Percentiles rank a stretch among this genome's conserved stretches.
phyloP scores from a whole-genome alignment of 1,284 basidiomycete genomes.

The Boletus albobrunnescens region DNA sequence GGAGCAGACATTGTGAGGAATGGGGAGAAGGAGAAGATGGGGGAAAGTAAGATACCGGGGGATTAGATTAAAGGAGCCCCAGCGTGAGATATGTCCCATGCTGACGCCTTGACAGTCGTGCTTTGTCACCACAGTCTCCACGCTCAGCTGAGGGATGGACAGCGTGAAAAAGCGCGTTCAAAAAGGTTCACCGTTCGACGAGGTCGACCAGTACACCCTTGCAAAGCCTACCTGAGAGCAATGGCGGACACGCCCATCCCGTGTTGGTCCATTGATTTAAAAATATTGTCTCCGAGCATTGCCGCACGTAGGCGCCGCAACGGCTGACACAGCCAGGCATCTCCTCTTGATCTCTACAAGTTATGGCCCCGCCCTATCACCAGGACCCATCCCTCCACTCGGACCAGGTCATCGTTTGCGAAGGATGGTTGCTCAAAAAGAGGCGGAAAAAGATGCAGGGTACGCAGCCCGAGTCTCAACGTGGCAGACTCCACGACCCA shows the following conservation, averaged over 20 bases:
- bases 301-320: slow-evolving; percentile 6
- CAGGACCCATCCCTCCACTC: slow-evolving; percentile 7
- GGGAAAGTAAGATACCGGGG: slow-evolving; percentile 4
- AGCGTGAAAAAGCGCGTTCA: slow-evolving; percentile 12
- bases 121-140: slow-evolving; percentile 5
- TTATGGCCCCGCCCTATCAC: slow-evolving; percentile 4
- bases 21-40: slow-evolving; percentile 30
- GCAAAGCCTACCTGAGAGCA: neutral
- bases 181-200: slow-evolving; percentile 2
- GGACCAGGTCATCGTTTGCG: slow-evolving; percentile 40
- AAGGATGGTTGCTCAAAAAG: slow-evolving; percentile 82
- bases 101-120: slow-evolving; percentile 10
- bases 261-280: neutral
- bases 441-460: slow-evolving; percentile 83
- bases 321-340: neutral
- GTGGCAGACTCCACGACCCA: slow-evolving; percentile 5
- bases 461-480: slow-evolving; percentile 24
- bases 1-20: slow-evolving; percentile 40
- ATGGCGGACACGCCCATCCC: neutral
- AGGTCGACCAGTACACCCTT: neutral
- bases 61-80: slow-evolving; percentile 26
- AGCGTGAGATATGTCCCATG: slow-evolving; percentile 25
- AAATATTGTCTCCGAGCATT: slow-evolving; percentile 12
- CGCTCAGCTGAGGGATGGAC: neutral
- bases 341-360: neutral